Evolutionary conservation across 441 rosid species (phyloP).

Genomic region (Raphanus hybrid): DNA sequence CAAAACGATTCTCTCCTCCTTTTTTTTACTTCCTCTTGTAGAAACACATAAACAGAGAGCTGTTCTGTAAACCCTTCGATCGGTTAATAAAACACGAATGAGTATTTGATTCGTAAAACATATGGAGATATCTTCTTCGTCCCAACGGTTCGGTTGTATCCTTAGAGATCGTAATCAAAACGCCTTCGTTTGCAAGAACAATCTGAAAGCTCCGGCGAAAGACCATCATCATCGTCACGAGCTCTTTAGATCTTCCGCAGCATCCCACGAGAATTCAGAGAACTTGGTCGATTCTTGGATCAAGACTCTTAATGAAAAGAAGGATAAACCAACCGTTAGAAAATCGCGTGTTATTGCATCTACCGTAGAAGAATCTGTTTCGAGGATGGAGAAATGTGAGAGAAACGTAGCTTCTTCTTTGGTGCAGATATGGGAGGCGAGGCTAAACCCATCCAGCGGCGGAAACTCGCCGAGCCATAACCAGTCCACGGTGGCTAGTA

Average conservation of each 20-base stretch:
- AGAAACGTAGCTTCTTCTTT: conserved; percentile 73
- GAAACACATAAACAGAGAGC: not conserved
- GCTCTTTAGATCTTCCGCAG: conserved; percentile 22
- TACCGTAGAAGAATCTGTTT: conserved; percentile 13
- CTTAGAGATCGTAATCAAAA: conserved; percentile 66
- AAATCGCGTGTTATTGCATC: not conserved
- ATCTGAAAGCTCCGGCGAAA: conserved; percentile 44
- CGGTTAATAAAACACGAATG: conserved; percentile 3
- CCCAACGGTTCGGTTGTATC: conserved; percentile 63
- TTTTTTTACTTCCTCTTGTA: not conserved
- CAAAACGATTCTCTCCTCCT: conserved; percentile 18
- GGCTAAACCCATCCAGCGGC: conserved; percentile 53
- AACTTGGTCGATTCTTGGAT: conserved; percentile 41
- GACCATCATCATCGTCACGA: conserved; percentile 28
- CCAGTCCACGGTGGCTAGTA: conserved; percentile 35
- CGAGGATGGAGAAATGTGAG: conserved; percentile 9
- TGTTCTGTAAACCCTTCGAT: not conserved
- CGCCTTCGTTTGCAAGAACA: conserved; percentile 44
- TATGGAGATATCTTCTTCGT: conserved; percentile 53
- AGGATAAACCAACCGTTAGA: conserved; percentile 8
- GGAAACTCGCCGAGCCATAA: conserved; percentile 37
- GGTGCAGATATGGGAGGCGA: conserved; percentile 94
- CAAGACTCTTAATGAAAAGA: not conserved
- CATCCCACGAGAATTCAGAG: conserved; percentile 43
- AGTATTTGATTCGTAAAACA: not conserved